Conservation (phyloP, 2,329 filamentous ascomycete species). For the Stemphylium lycopersici region DNA sequence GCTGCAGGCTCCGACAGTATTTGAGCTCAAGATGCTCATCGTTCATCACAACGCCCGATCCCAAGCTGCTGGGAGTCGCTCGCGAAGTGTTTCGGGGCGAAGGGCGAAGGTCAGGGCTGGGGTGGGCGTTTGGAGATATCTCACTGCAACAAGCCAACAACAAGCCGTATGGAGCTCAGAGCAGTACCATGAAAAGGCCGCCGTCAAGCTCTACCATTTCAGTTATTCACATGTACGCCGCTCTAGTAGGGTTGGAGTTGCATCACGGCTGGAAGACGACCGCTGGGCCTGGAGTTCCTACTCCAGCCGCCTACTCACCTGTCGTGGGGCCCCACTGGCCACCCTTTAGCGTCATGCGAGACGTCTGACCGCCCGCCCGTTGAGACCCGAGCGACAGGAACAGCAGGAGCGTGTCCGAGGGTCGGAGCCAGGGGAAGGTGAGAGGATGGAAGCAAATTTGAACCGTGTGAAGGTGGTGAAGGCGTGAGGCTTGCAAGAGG, state of each 20-base stretch:
- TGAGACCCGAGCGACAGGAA: not conserved
- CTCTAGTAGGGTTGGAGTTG: constrained; percentile 18
- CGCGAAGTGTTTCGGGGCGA: constrained; percentile 6
- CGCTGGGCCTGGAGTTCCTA: constrained; percentile 21
- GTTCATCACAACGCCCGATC: constrained; percentile 10
- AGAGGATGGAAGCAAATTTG: not conserved
- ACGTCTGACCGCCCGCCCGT: constrained; percentile 16
- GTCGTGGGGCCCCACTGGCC: constrained; percentile 14
- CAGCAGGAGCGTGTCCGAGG: not conserved
- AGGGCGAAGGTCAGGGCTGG: constrained; percentile 1
- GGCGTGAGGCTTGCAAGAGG: not conserved
- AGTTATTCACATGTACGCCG: not conserved
- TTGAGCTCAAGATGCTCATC: constrained; percentile 13
- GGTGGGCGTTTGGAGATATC: constrained; percentile 1
- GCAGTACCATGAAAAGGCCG: constrained; percentile 22
- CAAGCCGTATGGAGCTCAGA: constrained; percentile 4
- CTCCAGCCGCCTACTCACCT: constrained; percentile 13
- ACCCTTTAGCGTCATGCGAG: constrained; percentile 10
- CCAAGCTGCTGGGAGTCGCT: not conserved
- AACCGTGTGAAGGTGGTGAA: no score
- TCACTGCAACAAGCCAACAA: constrained; percentile 5
- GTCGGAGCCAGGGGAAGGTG: not conserved
- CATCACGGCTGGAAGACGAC: constrained; percentile 23
- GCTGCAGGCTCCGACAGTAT: constrained; percentile 17
- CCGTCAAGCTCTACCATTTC: constrained; percentile 29